Evolutionary conservation across 2,329 filamentous ascomycete genomes (phyloP).

Genomic region (Graphium sp.): DNA sequence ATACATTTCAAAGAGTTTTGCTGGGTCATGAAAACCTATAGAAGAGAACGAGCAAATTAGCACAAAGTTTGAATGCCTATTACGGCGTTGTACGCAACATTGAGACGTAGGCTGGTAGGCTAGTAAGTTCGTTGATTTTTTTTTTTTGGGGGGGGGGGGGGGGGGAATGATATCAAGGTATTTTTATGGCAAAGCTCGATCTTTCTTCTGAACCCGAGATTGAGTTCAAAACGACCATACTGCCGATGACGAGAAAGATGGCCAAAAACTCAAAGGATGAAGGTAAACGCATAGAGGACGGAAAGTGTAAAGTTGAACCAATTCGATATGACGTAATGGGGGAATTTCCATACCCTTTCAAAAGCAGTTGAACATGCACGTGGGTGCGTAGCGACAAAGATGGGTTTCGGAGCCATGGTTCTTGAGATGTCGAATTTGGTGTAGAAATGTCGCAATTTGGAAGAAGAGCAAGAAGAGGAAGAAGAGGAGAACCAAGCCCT

Average conservation of each 20-base stretch:
- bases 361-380: slow-evolving; percentile 94
- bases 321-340: too few species aligned
- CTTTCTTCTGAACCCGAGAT: too few species aligned
- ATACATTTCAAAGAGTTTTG: slow-evolving; percentile 64
- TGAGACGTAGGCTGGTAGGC: too few species aligned
- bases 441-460: too few species aligned
- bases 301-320: not conserved
- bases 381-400: slow-evolving; percentile 89
- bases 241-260: too few species aligned
- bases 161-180: too few species aligned
- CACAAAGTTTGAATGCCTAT: not conserved
- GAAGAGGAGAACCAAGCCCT: too few species aligned
- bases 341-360: slow-evolving; percentile 63
- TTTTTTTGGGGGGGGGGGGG: slow-evolving; percentile 1
- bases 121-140: not conserved
- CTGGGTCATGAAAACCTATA: slow-evolving; percentile 89
- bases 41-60: not conserved
- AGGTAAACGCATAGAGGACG: slow-evolving; percentile 3
- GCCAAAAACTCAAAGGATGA: slow-evolving; percentile 3
- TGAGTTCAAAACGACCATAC: too few species aligned
- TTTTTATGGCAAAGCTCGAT: too few species aligned
- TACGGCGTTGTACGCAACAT: too few species aligned
- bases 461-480: too few species aligned
- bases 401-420: slow-evolving; percentile 50
- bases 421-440: slow-evolving; percentile 6